These are phyloP conservation scores for Aurinia saxatilis DNA, from an alignment of 345 rosid genomes.

Conservation along the genomic window DNA sequence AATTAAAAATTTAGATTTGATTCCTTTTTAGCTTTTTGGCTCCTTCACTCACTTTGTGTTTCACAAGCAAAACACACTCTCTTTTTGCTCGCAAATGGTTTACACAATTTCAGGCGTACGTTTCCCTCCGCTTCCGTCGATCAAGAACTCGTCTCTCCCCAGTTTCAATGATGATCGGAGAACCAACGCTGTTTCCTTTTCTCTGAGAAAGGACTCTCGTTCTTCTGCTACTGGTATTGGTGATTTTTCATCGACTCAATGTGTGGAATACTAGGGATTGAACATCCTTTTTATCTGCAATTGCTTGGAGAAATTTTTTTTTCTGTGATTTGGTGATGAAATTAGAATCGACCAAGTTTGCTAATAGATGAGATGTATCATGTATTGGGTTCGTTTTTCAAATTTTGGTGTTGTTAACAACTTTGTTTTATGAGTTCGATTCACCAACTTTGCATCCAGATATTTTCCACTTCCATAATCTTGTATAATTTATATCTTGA, in stretches of 20 bases:
- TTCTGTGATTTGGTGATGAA: background rate
- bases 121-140: conserved; percentile 38
- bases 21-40: background rate
- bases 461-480: background rate
- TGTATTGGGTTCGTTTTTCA: background rate
- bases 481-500: background rate
- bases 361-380: too few species aligned
- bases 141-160: conserved; percentile 31
- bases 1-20: conserved; percentile 8
- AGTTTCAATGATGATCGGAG: conserved; percentile 48
- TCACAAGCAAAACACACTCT: background rate
- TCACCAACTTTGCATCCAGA: background rate
- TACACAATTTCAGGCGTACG: conserved; percentile 51
- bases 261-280: background rate
- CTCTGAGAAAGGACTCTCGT: conserved; percentile 40
- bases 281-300: background rate
- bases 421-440: background rate
- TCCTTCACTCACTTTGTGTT: background rate
- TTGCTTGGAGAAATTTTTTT: background rate
- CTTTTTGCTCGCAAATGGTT: conserved; percentile 37
- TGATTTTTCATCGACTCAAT: conserved; percentile 5
- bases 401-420: background rate
- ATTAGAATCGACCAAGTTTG: too few species aligned
- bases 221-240: conserved; percentile 45
- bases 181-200: conserved; percentile 36